phyloP scores from a whole-genome alignment of 1,139 yeast species.

The Geotrichum fermentans region DNA sequence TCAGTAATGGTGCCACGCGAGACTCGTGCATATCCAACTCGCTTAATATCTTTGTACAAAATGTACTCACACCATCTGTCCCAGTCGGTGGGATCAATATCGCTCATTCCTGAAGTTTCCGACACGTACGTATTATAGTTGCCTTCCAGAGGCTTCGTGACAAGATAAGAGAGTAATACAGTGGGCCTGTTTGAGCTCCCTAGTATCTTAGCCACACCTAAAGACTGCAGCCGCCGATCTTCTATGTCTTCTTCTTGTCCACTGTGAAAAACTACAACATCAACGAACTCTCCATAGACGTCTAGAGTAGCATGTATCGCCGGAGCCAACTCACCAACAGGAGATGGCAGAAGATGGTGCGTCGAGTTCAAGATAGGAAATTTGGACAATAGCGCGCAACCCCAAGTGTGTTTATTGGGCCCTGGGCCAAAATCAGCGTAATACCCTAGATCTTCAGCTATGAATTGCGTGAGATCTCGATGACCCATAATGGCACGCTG shows the following conservation, averaged over 20 bases:
- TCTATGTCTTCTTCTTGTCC: conserved; percentile 98
- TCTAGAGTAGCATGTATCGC: conserved; percentile 95
- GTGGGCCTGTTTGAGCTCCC: conserved; percentile 71
- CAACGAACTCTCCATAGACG: conserved; percentile 78
- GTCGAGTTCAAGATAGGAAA: conserved; percentile 88
- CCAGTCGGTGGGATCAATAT: conserved; percentile 89
- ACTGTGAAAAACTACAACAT: conserved; percentile 92
- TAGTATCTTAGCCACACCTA: conserved; percentile 74
- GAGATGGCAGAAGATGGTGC: conserved; percentile 89
- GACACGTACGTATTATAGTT: conserved; percentile 90
- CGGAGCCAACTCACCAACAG: conserved; percentile 96
- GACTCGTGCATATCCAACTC: conserved; percentile 91
- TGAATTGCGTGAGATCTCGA: conserved; percentile 83
- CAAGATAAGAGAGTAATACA: conserved; percentile 80
- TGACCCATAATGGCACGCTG: conserved; percentile 93
- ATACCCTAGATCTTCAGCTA: conserved; percentile 92
- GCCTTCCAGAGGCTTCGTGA: conserved; percentile 79
- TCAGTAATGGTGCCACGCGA: conserved; percentile 93
- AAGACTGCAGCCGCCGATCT: conserved; percentile 83
- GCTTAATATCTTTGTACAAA: conserved; percentile 75
- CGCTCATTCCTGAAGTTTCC: conserved; percentile 78
- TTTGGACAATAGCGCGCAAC: conserved; percentile 84
- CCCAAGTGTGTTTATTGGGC: conserved; percentile 98
- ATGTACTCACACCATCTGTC: conserved; percentile 99
- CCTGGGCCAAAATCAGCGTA: conserved; percentile 97